Base-by-base conservation (phyloP, 768 basidiomycete genomes). In the Boletus sp. region DNA sequence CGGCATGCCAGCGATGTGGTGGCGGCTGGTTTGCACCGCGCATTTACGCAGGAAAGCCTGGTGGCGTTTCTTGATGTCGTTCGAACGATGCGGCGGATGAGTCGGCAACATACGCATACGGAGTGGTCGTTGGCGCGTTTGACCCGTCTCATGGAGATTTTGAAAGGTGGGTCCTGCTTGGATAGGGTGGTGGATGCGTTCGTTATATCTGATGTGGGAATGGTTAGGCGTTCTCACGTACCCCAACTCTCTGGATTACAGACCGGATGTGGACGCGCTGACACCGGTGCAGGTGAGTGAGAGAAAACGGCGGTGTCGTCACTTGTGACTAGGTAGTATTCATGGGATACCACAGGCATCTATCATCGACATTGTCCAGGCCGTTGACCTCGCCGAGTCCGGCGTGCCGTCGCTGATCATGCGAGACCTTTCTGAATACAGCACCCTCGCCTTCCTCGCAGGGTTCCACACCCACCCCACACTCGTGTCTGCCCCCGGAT, bases 391-490 rank as follows among this genome's bases (percentile, higher is more conserved):
- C 17, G 73, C 81, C 4, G 75, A 80, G 2, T 64, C 78, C 0
- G 86, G 85, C 5, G 77, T 83, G 0, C 77, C 89, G 1, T 92
- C 90, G 0, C 74, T 92, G 15, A 72, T 98, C 17, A 82, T 98
- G 60, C 75, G 81, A 1, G 94, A 98, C 68, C 75, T 98, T 5
- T 84, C 95, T 0, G 89, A 93, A 69, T 96, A 85, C 62, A 76
- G 83, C 32, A 91, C 89, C 0, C 78, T 98, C n/a, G 84, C 96
- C 0, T 98, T 94, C 74, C 73, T 91, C 2, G 87, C 88, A 3
- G 84, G 87, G 0, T 90, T 90, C 61, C 83, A 90, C 58, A 73
- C 80, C 0, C 78, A 76, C 29, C 51, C 59, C 2, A 34, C 32
- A 0, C 51, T 49, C 4, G 29, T n/a, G 15, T 29, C 55, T 30